These are phyloP conservation scores for Pleurotus pulmonarius DNA, from an alignment of 768 basidiomycete species.

Conservation along the genomic window DNA sequence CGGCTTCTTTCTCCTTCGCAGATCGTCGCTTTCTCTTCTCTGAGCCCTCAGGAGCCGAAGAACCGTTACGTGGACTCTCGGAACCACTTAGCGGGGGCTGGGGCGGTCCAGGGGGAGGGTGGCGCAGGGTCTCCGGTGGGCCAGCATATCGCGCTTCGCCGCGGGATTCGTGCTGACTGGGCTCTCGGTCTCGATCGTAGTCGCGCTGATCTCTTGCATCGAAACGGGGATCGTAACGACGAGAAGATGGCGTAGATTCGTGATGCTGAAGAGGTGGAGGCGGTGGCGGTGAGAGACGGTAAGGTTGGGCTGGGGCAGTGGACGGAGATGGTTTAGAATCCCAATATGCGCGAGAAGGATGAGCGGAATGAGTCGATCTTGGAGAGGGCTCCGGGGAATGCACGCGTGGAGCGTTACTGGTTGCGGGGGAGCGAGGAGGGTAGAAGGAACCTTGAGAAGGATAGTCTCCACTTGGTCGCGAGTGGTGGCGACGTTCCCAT, in stretches of 20 bases:
- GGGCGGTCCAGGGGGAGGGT: conserved; percentile 26
- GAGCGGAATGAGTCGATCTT: conserved; percentile 40
- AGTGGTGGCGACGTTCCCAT: conserved; percentile 36
- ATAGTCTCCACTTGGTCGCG: conserved; percentile 40
- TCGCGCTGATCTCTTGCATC: conserved; percentile 48
- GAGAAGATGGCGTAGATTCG: conserved; percentile 32
- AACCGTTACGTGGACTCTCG: conserved; percentile 49
- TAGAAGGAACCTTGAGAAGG: conserved; percentile 28
- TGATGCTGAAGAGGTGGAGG: conserved; percentile 30
- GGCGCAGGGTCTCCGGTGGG: conserved; percentile 44
- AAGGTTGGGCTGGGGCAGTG: conserved; percentile 25
- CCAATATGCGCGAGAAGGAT: conserved; percentile 48
- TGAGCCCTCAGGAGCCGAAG: conserved; percentile 25
- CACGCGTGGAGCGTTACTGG: conserved; percentile 25
- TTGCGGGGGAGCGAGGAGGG: conserved; percentile 22
- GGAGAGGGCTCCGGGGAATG: conserved; percentile 62
- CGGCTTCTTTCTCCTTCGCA: conserved; percentile 46
- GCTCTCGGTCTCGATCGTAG: conserved; percentile 36
- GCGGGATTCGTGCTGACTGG: conserved; percentile 16
- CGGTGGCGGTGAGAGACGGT: conserved; percentile 28
- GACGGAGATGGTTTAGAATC: conserved; percentile 51
- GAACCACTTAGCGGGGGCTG: conserved; percentile 42
- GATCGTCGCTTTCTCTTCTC: conserved; percentile 45
- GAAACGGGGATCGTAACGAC: conserved; percentile 65
- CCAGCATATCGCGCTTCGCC: conserved; percentile 35